phyloP scores from a whole-genome alignment of 2,329 filamentous ascomycete genomes.

The Aspergillus brunneoviolaceus region DNA sequence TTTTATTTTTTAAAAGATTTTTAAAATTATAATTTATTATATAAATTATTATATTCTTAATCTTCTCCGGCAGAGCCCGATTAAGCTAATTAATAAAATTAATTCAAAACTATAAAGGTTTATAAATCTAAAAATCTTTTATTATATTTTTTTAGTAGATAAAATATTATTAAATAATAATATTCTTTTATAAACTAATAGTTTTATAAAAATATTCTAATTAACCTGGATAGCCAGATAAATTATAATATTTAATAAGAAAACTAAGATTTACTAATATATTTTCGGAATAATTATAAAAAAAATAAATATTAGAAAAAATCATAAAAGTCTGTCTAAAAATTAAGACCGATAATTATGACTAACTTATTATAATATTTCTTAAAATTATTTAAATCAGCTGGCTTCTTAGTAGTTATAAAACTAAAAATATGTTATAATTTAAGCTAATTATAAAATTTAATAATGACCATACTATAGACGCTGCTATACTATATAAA shows the following conservation, averaged over 20 bases:
- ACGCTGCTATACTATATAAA: neutral
- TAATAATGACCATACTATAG: neutral
- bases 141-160: neutral
- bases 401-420: no score
- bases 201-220: no score
- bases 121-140: neutral
- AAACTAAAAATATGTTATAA: neutral
- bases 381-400: no score
- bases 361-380: no score
- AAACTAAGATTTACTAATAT: neutral
- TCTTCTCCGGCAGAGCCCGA: neutral
- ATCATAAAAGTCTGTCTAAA: no score
- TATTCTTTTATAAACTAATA: neutral
- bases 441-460: neutral
- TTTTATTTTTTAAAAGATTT: neutral
- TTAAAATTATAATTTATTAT: neutral
- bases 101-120: neutral
- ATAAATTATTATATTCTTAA: neutral
- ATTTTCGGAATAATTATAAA: neutral
- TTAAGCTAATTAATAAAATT: neutral
- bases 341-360: no score
- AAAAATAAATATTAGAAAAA: no score
- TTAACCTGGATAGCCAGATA: accelerated
- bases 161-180: neutral
- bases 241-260: neutral